Conservation (phyloP, 1,284 basidiomycete genomes). For the Stygiomarasmius scandens region DNA sequence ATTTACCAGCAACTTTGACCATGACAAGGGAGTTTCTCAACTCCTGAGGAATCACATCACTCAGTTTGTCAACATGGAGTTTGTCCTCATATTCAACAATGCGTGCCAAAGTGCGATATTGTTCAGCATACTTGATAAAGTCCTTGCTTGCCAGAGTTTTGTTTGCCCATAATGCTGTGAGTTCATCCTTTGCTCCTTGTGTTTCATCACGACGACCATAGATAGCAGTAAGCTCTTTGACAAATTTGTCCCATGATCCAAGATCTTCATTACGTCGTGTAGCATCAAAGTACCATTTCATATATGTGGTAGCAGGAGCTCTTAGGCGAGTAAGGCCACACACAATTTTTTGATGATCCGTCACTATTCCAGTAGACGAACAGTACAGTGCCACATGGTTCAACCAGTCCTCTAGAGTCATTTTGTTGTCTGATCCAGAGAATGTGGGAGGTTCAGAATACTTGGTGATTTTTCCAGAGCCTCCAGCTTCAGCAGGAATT, state of each 20-base stretch:
- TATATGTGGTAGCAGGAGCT: neutral
- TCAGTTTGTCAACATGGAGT: conserved; percentile 1
- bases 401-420: conserved; percentile 2
- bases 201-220: neutral
- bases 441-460: neutral
- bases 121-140: conserved; percentile 11
- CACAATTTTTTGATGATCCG: conserved; percentile 5
- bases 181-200: neutral
- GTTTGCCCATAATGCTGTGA: neutral
- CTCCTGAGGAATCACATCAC: conserved; percentile 1
- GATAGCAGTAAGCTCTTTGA: neutral
- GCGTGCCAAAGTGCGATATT: conserved; percentile 5
- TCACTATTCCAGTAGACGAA: neutral
- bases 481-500: neutral
- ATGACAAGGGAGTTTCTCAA: conserved; percentile 2
- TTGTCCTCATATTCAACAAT: conserved; percentile 5
- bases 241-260: conserved; percentile 1
- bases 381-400: conserved; percentile 2
- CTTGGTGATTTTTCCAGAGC: neutral
- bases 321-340: neutral
- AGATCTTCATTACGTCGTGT: neutral
- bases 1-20: neutral
- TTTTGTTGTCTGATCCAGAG: conserved; percentile 4
- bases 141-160: conserved; percentile 2
- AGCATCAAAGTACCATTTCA: neutral